phyloP scores from a whole-genome alignment of 176 grass and related monocot genomes.

The Elaeis guineensis region DNA sequence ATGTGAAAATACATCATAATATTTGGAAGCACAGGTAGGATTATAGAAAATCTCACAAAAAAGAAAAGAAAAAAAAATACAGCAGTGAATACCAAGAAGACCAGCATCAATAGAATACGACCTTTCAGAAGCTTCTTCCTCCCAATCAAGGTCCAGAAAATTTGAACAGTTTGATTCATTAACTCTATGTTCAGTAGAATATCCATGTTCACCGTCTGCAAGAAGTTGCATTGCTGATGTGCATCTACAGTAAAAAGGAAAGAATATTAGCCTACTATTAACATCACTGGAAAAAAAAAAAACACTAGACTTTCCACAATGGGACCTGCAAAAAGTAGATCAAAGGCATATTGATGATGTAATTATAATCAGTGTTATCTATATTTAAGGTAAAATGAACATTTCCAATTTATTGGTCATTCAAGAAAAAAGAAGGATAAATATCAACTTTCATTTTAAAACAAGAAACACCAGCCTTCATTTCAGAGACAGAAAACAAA shows the following conservation, averaged over 20 bases:
- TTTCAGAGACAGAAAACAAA: too few relatives aligned
- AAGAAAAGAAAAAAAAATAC: background rate
- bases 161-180: slow-evolving; percentile 73
- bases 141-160: slow-evolving; percentile 83
- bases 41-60: too few relatives aligned
- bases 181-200: slow-evolving; percentile 46
- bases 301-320: background rate
- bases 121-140: slow-evolving; percentile 81
- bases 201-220: slow-evolving; percentile 41
- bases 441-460: too few relatives aligned
- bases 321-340: too few relatives aligned
- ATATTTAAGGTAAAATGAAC: too few relatives aligned
- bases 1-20: too few relatives aligned
- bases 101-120: slow-evolving; percentile 15
- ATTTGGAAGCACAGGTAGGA: too few relatives aligned
- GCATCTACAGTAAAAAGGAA: slow-evolving; percentile 27
- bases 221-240: slow-evolving; percentile 38
- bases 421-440: too few relatives aligned
- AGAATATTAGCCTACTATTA: background rate
- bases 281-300: background rate
- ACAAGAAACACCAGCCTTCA: too few relatives aligned
- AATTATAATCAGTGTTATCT: too few relatives aligned
- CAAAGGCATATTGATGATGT: too few relatives aligned
- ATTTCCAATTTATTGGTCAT: too few relatives aligned
- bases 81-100: background rate